Evolutionary conservation across 495 filamentous ascomycete genomes (phyloP), one percentile per base, ranked within the genome.

Genomic region (Penicillium maclennaniae): DNA sequence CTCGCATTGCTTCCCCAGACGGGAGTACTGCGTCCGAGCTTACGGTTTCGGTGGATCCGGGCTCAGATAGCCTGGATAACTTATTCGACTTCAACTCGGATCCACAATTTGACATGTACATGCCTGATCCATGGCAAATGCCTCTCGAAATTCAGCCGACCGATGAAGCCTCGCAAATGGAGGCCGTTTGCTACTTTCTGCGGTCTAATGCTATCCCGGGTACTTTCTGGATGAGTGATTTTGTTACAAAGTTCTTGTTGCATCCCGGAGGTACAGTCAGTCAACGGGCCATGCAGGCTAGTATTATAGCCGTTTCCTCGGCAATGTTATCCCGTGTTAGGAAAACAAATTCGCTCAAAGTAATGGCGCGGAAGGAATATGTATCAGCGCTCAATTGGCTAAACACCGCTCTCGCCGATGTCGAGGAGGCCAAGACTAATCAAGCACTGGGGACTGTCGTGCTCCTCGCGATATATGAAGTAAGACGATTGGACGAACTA

Each of bases 401-500:
- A 4, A 84, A 81, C 47, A 62, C 71, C 19, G 84, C 84, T 15
- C 60, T 88, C 12, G 58, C 68, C 43, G 71, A 81, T 48, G 73
- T 76, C 4, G 65, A 63, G 9, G 77, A 85, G 38, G 82, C 80
- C 39, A 77, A 74, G 54, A 76, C 81, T 40, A 84, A 88, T 62
- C 73, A 73, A 44, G 84, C 84, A 4, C 75, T 88, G 53, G 79
- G 83, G 27, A 74, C 82, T 1, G 78, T 86, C 31, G 67, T 88
- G 20, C 74, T 86, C 31, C 70, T 88, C 36, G 77, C 62, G 51
- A 69, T 73, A 58, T 80, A 66, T 62, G 74, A 74, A 69, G 74
- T 77, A 63, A 58, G 72, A 38, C 59, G 37, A 25, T 21, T 10
- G 14, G 37, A 16, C 27, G 45, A 46, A 56, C 42, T 27, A 34